Percentiles rank a stretch among this genome's conserved stretches.
phyloP scores from a whole-genome alignment of 2,329 filamentous ascomycete genomes.

The Aureobasidium lini region DNA sequence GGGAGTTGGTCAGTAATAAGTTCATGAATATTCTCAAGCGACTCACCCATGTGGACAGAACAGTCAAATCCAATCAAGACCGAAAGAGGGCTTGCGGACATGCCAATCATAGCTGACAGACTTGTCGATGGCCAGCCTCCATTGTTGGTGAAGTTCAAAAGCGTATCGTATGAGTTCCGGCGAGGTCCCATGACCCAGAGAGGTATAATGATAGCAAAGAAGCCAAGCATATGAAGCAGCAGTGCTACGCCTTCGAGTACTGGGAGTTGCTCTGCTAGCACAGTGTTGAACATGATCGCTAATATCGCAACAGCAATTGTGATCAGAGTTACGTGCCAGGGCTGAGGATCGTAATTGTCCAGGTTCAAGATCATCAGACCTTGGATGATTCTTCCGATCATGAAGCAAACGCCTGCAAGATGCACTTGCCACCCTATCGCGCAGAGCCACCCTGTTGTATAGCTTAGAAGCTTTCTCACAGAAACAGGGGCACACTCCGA shows the following conservation, averaged over 20 bases:
- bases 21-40: neutral
- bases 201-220: conserved; percentile 26
- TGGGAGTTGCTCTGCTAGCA: conserved; percentile 24
- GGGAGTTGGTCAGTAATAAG: conserved; percentile 13
- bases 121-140: conserved; percentile 15
- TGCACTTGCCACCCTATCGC: conserved; percentile 37
- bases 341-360: conserved; percentile 31
- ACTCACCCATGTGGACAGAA: conserved; percentile 22
- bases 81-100: neutral
- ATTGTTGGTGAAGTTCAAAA: neutral
- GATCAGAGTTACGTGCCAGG: conserved; percentile 40
- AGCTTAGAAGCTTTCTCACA: conserved; percentile 21
- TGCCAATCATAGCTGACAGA: conserved; percentile 14
- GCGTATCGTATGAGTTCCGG: neutral
- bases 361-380: conserved; percentile 39
- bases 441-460: conserved; percentile 24
- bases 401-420: conserved; percentile 36
- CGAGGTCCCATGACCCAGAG: conserved; percentile 23
- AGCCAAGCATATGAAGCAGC: conserved; percentile 26
- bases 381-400: conserved; percentile 40
- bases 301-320: conserved; percentile 21
- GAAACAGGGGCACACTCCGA: conserved; percentile 23
- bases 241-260: conserved; percentile 26
- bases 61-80: conserved; percentile 21
- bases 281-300: conserved; percentile 22